A percentile compares a stretch with the other conserved stretches of the same genome.
Evolutionary conservation across 306 rosid genomes (phyloP).

Genomic region (Cyamopsis tetragonoloba): DNA sequence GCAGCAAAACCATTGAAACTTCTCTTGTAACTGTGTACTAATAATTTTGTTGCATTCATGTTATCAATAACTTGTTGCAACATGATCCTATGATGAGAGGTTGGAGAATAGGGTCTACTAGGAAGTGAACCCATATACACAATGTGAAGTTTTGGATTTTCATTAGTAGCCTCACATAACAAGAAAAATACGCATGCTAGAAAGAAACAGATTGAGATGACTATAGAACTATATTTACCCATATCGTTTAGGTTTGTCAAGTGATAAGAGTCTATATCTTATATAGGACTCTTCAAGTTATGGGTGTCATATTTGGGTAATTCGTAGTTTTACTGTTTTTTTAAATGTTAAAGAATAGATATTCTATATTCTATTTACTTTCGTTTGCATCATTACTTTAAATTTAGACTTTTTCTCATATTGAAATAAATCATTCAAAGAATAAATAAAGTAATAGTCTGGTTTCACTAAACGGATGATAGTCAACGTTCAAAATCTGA

Average conservation of each 20-base stretch:
- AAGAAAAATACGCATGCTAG: not conserved
- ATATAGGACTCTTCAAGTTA: too few species aligned
- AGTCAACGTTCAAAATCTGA: too few species aligned
- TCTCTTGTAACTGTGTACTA: constrained; percentile 16
- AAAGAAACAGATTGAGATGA: not conserved
- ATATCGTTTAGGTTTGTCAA: not conserved
- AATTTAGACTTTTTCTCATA: too few species aligned
- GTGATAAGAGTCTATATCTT: not conserved
- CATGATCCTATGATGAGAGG: not conserved
- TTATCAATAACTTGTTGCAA: not conserved
- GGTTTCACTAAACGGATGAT: too few species aligned
- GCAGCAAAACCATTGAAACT: constrained; percentile 33
- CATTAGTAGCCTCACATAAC: not conserved
- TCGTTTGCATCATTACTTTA: too few species aligned
- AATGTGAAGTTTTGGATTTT: not conserved
- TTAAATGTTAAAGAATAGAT: too few species aligned
- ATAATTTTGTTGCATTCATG: not conserved
- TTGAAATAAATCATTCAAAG: too few species aligned
- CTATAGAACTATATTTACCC: not conserved
- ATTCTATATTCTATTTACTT: too few species aligned
- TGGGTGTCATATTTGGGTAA: too few species aligned
- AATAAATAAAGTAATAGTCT: too few species aligned
- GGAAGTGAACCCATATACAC: constrained; percentile 16
- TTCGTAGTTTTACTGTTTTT: too few species aligned
- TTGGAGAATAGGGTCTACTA: not conserved